These are phyloP conservation scores for Kuraishia borneana DNA, from an alignment of 805 yeast genomes.

Conservation along the genomic window DNA sequence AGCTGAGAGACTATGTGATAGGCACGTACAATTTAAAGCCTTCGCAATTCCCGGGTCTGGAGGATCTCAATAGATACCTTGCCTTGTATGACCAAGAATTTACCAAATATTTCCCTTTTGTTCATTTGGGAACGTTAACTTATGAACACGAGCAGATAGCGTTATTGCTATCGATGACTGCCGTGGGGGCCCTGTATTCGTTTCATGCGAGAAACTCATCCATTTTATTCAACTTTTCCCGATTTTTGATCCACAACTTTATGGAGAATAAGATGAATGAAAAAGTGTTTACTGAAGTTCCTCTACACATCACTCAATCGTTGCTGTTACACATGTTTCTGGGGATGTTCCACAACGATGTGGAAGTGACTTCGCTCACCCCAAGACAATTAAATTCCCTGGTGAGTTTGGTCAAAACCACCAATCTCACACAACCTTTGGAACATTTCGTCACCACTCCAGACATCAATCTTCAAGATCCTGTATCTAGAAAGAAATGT, in stretches of 20 bases:
- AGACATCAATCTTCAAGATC: conserved; percentile 12
- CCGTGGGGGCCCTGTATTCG: conserved; percentile 81
- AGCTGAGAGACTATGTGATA: conserved; percentile 43
- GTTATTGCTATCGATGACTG: conserved; percentile 66
- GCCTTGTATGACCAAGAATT: conserved; percentile 69
- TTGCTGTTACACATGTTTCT: conserved; percentile 43
- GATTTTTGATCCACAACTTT: conserved; percentile 53
- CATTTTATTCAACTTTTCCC: conserved; percentile 54
- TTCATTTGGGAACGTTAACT: conserved; percentile 58
- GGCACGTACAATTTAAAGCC: conserved; percentile 38
- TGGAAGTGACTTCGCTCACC: conserved; percentile 35
- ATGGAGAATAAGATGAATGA: conserved; percentile 39
- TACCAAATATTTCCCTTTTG: conserved; percentile 73
- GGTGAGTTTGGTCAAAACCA: conserved; percentile 41
- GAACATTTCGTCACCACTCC: conserved; percentile 36
- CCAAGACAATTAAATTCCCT: conserved; percentile 41
- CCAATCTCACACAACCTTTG: conserved; percentile 38
- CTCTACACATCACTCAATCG: conserved; percentile 45
- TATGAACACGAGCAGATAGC: conserved; percentile 47
- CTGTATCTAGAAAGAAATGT: conserved; percentile 23
- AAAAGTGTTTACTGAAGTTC: conserved; percentile 42
- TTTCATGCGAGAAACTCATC: conserved; percentile 73
- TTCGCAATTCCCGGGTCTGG: conserved; percentile 60
- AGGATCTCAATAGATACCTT: conserved; percentile 68
- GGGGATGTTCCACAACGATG: conserved; percentile 44